Evolutionary conservation across 2,329 filamentous ascomycete genomes (phyloP).

Genomic region (Alternaria gaisen): DNA sequence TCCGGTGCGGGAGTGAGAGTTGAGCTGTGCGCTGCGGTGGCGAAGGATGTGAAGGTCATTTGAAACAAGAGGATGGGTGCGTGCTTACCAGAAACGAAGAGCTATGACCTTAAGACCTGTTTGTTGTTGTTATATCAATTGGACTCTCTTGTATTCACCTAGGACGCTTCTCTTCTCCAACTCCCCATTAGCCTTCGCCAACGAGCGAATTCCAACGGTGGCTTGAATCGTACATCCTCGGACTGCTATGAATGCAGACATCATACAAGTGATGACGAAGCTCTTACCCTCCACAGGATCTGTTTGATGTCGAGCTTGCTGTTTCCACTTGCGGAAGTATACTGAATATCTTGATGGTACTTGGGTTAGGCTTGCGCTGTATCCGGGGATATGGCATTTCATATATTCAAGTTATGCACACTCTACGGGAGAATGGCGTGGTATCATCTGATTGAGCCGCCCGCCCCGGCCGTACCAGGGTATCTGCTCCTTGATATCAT

Average conservation of each 20-base stretch:
- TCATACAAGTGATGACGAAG: neutral
- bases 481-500: neutral
- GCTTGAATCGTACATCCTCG: neutral
- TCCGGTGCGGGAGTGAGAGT: slow-evolving; percentile 84
- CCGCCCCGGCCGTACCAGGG: neutral
- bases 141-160: neutral
- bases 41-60: slow-evolving; percentile 59
- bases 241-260: neutral
- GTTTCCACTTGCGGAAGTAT: no score
- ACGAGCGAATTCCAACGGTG: no score
- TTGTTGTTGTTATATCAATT: neutral
- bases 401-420: neutral
- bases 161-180: neutral
- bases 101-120: neutral
- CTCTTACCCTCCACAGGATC: neutral
- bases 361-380: neutral
- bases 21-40: slow-evolving; percentile 76
- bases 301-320: neutral
- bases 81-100: neutral
- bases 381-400: neutral
- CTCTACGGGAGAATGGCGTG: neutral
- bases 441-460: neutral
- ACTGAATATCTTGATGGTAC: no score
- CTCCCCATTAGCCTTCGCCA: neutral
- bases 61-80: neutral